These are phyloP conservation scores for Maudiozyma serrabonitensis DNA, from an alignment of 805 yeast genomes.

Conservation along the genomic window DNA sequence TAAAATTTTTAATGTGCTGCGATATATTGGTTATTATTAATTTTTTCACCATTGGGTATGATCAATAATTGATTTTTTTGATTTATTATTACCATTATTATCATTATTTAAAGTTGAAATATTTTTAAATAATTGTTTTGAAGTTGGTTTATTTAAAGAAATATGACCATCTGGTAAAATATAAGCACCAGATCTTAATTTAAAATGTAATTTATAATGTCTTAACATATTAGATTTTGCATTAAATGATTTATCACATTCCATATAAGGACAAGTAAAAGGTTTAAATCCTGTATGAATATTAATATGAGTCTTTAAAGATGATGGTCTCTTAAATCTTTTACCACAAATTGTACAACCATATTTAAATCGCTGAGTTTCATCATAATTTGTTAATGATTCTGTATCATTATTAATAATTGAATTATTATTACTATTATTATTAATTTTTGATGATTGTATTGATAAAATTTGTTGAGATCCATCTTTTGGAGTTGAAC, in stretches of 20 bases:
- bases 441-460: neutral
- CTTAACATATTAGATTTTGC: constrained; percentile 25
- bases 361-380: constrained; percentile 9
- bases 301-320: constrained; percentile 68
- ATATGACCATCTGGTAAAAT: constrained; percentile 14
- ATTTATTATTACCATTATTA: neutral
- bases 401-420: neutral
- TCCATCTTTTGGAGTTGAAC: neutral
- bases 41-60: neutral
- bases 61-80: neutral
- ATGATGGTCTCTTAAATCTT: constrained; percentile 78
- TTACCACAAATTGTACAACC: constrained; percentile 66
- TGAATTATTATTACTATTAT: neutral
- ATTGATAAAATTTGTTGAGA: neutral
- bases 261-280: constrained; percentile 46
- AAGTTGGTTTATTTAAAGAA: constrained; percentile 10
- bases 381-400: neutral
- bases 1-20: too few relatives aligned
- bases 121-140: constrained; percentile 9
- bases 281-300: constrained; percentile 89
- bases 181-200: constrained; percentile 9
- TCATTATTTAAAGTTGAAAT: neutral
- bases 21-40: neutral
- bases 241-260: constrained; percentile 57
- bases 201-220: constrained; percentile 22